Conservation (phyloP, 345 rosid genomes). For the Barbarea vulgaris region DNA sequence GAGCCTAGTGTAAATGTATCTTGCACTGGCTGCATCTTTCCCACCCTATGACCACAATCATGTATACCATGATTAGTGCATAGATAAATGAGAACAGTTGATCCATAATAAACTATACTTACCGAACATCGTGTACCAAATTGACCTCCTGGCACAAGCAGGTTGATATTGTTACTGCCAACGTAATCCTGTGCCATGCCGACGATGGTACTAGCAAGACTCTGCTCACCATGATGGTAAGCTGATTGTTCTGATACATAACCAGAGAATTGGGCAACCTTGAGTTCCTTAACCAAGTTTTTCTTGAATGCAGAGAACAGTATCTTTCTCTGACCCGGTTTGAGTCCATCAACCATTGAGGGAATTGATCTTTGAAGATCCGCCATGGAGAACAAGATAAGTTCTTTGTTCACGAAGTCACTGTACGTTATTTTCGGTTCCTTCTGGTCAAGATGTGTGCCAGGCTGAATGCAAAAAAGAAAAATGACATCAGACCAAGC, state of each 20-base stretch:
- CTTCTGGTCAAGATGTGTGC: constrained; percentile 81
- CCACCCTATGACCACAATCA: constrained; percentile 65
- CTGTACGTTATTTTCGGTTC: constrained; percentile 68
- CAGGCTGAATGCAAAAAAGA: constrained; percentile 64
- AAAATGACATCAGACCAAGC: constrained; percentile 5
- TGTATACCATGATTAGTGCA: constrained; percentile 3
- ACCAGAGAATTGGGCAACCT: constrained; percentile 85
- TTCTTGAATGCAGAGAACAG: constrained; percentile 87
- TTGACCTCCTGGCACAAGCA: constrained; percentile 78
- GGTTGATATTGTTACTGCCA: constrained; percentile 96
- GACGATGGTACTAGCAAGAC: constrained; percentile 76
- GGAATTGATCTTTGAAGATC: constrained; percentile 98
- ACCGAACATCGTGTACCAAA: constrained; percentile 87
- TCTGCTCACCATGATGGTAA: constrained; percentile 96
- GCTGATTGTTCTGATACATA: constrained; percentile 90
- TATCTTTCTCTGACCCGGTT: constrained; percentile 97
- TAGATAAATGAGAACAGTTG: constrained; percentile 8
- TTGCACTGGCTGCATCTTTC: constrained; percentile 92
- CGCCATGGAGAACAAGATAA: constrained; percentile 93
- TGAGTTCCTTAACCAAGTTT: constrained; percentile 71
- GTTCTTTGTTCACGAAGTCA: constrained; percentile 95
- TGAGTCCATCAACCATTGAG: constrained; percentile 93
- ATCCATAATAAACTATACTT: constrained; percentile 29
- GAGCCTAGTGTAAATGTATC: constrained; percentile 78
- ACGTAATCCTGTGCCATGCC: constrained; percentile 98